A percentile compares a stretch with the other conserved stretches of the same genome.
These are phyloP conservation scores for Circinella minor DNA, from an alignment of 371 early-diverging fungal species.

Conservation along the genomic window DNA sequence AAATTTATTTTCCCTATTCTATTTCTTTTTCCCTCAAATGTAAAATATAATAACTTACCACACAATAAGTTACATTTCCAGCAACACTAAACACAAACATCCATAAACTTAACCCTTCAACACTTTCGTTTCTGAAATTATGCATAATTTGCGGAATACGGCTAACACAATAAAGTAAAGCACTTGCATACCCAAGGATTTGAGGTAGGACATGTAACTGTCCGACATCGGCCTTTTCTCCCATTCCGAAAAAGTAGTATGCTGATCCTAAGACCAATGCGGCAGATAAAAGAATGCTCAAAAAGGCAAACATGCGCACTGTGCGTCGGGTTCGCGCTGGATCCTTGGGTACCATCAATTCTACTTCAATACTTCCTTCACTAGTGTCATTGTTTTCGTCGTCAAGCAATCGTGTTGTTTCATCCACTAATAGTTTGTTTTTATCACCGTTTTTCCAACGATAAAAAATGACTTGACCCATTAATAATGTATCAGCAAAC, in stretches of 20 bases:
- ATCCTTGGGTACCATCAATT: background rate
- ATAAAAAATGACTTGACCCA: conserved; percentile 63
- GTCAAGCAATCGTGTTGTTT: background rate
- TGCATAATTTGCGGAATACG: conserved; percentile 86
- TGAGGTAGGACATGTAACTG: conserved; percentile 49
- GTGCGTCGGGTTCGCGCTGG: conserved; percentile 24
- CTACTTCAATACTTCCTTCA: background rate
- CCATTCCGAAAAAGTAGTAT: conserved; percentile 22
- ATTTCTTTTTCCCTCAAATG: background rate
- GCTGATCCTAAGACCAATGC: conserved; percentile 25
- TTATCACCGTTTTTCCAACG: conserved; percentile 24
- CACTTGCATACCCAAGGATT: conserved; percentile 59
- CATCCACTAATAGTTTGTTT: background rate
- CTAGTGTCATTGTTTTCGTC: conserved; percentile 6
- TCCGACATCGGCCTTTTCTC: conserved; percentile 30
- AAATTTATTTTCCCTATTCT: background rate
- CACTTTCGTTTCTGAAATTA: conserved; percentile 72
- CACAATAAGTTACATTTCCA: conserved; percentile 77
- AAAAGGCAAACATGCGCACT: conserved; percentile 28
- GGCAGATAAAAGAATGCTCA: conserved; percentile 25
- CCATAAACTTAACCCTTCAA: conserved; percentile 74
- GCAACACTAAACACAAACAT: conserved; percentile 87
- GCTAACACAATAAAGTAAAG: conserved; percentile 59
- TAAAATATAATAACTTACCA: conserved; percentile 32
- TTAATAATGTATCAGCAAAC: conserved; percentile 50